Conservation (phyloP, 768 basidiomycete species). For the Pholiota microspora region DNA sequence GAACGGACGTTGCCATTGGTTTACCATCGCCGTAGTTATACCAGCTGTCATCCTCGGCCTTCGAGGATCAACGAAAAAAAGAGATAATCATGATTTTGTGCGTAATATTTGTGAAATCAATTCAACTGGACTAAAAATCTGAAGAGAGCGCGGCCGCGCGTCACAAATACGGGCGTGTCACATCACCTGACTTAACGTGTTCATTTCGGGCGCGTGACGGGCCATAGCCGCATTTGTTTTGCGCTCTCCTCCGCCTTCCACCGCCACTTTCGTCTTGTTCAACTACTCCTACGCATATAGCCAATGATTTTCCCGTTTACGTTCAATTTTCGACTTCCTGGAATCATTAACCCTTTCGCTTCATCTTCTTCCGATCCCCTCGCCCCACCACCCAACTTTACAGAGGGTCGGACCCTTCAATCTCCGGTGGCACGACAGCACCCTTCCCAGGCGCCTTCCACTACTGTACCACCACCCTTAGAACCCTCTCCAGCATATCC, state of each 20-base stretch:
- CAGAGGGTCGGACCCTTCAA: constrained; percentile 14
- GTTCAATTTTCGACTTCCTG: constrained; percentile 65
- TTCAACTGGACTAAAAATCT: too few relatives aligned
- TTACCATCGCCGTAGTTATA: constrained; percentile 62
- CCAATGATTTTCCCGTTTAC: constrained; percentile 61
- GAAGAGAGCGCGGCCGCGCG: too few relatives aligned
- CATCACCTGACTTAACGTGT: not conserved
- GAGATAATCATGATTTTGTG: not conserved
- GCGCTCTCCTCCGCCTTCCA: not conserved
- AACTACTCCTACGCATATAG: not conserved
- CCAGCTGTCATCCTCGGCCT: constrained; percentile 35
- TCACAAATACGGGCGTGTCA: constrained; percentile 1
- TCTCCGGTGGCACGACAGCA: constrained; percentile 7
- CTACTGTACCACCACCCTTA: constrained; percentile 14
- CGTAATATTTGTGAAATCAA: too few relatives aligned
- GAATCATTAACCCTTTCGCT: constrained; percentile 63
- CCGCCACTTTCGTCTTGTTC: not conserved
- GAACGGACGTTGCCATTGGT: constrained; percentile 52
- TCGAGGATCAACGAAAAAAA: not conserved
- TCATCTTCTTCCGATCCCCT: constrained; percentile 3
- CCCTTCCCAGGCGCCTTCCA: constrained; percentile 11
- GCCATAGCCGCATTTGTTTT: not conserved
- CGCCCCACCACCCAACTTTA: constrained; percentile 15
- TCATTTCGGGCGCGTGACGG: not conserved
- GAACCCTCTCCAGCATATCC: constrained; percentile 13